These are phyloP conservation scores for Carex pumila DNA, from an alignment of 176 grass and related monocot species.

Conservation along the genomic window DNA sequence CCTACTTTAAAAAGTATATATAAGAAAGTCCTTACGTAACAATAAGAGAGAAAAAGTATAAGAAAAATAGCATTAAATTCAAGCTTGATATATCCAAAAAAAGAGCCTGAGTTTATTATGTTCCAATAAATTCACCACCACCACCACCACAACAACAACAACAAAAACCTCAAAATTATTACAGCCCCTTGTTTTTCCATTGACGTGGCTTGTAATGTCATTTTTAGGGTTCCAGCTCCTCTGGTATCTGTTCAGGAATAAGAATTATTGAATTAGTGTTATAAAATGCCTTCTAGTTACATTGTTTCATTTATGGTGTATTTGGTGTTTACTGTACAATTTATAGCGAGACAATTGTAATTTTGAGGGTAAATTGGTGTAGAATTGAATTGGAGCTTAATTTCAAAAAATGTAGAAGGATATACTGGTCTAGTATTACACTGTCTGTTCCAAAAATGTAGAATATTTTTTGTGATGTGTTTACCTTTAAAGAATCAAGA, in stretches of 20 bases:
- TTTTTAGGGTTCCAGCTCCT: constrained; percentile 5
- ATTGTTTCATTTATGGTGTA: not conserved
- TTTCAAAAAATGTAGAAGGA: not conserved
- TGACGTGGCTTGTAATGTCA: not conserved
- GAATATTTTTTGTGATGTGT: not conserved
- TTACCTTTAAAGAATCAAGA: not conserved
- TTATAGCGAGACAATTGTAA: not conserved
- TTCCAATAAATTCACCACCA: not conserved
- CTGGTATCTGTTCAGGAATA: constrained; percentile 4
- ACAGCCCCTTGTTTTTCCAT: not conserved
- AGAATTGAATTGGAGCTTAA: not conserved
- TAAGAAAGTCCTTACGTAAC: not conserved
- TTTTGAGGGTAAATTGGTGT: not conserved
- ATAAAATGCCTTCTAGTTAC: not conserved
- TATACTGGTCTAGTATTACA: not conserved
- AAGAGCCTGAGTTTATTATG: not conserved
- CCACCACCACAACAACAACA: not conserved
- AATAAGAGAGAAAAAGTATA: not conserved
- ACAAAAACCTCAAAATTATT: not conserved
- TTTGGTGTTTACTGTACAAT: not conserved
- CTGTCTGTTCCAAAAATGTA: not conserved
- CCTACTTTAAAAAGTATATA: too few species aligned
- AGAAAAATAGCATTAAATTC: not conserved
- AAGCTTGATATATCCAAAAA: not conserved
- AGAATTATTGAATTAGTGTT: not conserved